Conservation (phyloP, 441 rosid species). For the Euphorbia schlechtendalii region DNA sequence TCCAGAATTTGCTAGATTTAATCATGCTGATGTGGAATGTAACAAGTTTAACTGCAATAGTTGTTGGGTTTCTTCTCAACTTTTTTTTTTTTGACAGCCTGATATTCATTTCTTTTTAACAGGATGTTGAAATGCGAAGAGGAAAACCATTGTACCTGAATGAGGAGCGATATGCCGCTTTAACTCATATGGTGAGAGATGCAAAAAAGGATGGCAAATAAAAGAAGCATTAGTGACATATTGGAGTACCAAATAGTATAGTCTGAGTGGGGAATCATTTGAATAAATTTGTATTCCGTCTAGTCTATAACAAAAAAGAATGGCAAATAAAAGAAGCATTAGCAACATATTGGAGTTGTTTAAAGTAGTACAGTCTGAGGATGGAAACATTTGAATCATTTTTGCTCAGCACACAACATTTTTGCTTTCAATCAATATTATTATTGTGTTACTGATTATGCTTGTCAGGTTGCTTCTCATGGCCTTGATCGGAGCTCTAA, state of each 20-base stretch:
- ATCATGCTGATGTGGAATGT: too few relatives aligned
- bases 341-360: not conserved
- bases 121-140: conserved; percentile 73
- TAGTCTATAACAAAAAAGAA: too few relatives aligned
- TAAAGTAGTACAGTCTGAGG: not conserved
- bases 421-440: not conserved
- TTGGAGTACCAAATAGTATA: not conserved
- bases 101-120: conserved; percentile 14
- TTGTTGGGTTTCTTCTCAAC: too few relatives aligned
- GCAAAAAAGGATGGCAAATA: too few relatives aligned
- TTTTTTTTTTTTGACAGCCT: not conserved
- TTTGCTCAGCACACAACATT: not conserved
- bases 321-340: too few relatives aligned
- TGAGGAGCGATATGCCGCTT: conserved; percentile 90
- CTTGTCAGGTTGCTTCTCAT: conserved; percentile 81
- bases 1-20: too few relatives aligned
- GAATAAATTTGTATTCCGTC: not conserved
- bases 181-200: conserved; percentile 75
- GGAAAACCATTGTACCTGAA: conserved; percentile 93
- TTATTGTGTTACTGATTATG: conserved; percentile 6
- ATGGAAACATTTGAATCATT: not conserved
- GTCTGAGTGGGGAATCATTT: not conserved
- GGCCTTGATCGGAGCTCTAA: conserved; percentile 72
- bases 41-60: too few relatives aligned
- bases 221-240: too few relatives aligned